Percentiles rank a stretch among this genome's conserved stretches.
Conservation (phyloP, 257 asterid species). For the Ligustrum vulgare region DNA sequence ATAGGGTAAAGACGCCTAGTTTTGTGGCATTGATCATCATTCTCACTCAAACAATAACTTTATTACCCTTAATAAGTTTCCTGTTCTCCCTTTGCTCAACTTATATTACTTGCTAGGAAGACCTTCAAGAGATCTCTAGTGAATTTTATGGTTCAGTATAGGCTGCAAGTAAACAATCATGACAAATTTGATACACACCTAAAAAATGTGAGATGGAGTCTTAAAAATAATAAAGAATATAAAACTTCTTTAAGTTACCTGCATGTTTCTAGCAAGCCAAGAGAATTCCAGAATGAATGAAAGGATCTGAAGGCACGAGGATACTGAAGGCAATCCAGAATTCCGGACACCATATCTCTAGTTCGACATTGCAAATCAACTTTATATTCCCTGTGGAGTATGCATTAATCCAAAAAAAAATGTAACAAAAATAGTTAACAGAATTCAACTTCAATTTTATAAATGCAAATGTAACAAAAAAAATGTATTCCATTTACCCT, state of each 20-base stretch:
- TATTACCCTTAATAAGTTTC: background rate
- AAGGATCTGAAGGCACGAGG: too few species aligned
- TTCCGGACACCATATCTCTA: too few species aligned
- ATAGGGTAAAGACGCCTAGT: too few species aligned
- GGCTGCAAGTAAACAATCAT: slow-evolving; percentile 60
- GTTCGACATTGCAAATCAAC: too few species aligned
- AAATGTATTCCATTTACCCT: too few species aligned
- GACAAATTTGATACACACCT: background rate
- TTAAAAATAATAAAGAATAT: background rate
- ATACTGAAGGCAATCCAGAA: too few species aligned
- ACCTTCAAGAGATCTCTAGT: slow-evolving; percentile 94
- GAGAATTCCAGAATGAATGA: too few species aligned
- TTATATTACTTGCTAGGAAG: slow-evolving; percentile 75
- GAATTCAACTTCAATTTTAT: too few species aligned
- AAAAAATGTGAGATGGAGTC: background rate
- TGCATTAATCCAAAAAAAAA: too few species aligned
- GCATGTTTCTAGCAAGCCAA: slow-evolving; percentile 97
- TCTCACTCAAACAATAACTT: background rate
- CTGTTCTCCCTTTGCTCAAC: background rate
- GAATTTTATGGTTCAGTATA: slow-evolving; percentile 84
- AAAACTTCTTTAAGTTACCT: slow-evolving; percentile 41
- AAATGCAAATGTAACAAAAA: too few species aligned
- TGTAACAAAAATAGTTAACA: too few species aligned
- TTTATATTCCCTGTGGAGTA: too few species aligned
- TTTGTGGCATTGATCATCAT: slow-evolving; percentile 3